phyloP scores from a whole-genome alignment of 2,329 filamentous ascomycete species.

The Aspergillus terreus region DNA sequence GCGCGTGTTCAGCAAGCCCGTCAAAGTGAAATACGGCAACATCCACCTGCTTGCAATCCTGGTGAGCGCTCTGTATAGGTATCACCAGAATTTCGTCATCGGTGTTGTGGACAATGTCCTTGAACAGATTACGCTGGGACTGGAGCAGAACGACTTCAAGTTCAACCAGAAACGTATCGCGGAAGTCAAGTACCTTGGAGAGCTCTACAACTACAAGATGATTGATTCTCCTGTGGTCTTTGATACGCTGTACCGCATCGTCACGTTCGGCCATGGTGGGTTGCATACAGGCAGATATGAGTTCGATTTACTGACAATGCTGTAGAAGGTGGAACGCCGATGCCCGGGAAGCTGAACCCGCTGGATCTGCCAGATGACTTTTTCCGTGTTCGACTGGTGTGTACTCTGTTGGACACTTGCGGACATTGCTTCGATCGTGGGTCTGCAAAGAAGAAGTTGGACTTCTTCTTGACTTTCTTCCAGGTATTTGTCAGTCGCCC shows the following conservation, averaged over 20 bases:
- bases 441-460: conserved; percentile 90
- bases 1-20: conserved; percentile 92
- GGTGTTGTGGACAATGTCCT: conserved; percentile 88
- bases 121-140: conserved; percentile 79
- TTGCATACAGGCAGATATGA: conserved; percentile 2
- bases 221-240: conserved; percentile 94
- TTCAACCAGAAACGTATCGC: conserved; percentile 93
- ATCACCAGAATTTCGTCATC: conserved; percentile 87
- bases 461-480: conserved; percentile 95
- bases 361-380: conserved; percentile 91
- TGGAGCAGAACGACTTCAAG: conserved; percentile 96
- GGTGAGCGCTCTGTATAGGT: conserved; percentile 80
- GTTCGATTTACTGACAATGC: background rate
- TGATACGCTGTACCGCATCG: conserved; percentile 88
- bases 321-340: conserved; percentile 69
- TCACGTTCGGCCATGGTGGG: conserved; percentile 82
- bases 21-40: conserved; percentile 96
- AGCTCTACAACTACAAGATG: conserved; percentile 97
- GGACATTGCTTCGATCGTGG: conserved; percentile 95
- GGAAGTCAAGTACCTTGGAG: conserved; percentile 92
- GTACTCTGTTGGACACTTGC: conserved; percentile 88
- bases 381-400: conserved; percentile 88
- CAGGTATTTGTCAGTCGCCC: conserved; percentile 52
- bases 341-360: conserved; percentile 70
- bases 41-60: conserved; percentile 91